These are phyloP conservation scores for Fusarium caatingaense DNA, from an alignment of 2,329 filamentous ascomycete species.

Conservation along the genomic window DNA sequence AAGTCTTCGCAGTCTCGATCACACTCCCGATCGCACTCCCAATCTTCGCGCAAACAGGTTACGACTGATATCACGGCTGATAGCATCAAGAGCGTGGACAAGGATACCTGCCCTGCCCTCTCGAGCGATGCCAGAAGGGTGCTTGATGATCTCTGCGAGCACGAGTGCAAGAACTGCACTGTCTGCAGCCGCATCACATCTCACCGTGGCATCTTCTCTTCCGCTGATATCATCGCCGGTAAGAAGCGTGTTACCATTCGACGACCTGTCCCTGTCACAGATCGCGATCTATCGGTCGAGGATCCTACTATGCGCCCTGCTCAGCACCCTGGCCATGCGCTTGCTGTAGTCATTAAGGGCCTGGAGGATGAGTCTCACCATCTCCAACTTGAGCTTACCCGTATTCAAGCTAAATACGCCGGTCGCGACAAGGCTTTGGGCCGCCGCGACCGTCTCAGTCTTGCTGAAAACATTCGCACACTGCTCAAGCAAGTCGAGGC, in stretches of 20 bases:
- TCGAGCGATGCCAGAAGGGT: slow-evolving; percentile 65
- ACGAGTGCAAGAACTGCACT: slow-evolving; percentile 67
- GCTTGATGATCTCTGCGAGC: slow-evolving; percentile 64
- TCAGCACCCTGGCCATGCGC: slow-evolving; percentile 75
- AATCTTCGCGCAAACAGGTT: slow-evolving; percentile 43
- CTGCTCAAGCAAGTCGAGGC: slow-evolving; percentile 73
- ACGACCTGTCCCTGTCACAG: slow-evolving; percentile 74
- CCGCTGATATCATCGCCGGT: slow-evolving; percentile 53
- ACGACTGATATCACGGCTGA: slow-evolving; percentile 41
- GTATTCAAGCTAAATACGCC: slow-evolving; percentile 72
- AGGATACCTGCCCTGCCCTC: slow-evolving; percentile 57
- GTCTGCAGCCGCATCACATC: slow-evolving; percentile 67
- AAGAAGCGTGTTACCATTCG: slow-evolving; percentile 72
- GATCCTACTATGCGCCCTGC: slow-evolving; percentile 72
- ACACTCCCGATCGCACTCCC: slow-evolving; percentile 44
- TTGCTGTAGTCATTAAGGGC: slow-evolving; percentile 85
- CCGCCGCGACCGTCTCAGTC: slow-evolving; percentile 70
- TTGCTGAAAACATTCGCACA: slow-evolving; percentile 70
- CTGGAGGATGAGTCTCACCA: slow-evolving; percentile 84
- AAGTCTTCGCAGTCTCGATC: slow-evolving; percentile 44
- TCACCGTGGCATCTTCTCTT: slow-evolving; percentile 54
- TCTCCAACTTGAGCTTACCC: slow-evolving; percentile 75
- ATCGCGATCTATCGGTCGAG: slow-evolving; percentile 63
- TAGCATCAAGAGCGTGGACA: slow-evolving; percentile 43
- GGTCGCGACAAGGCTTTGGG: slow-evolving; percentile 74